These are phyloP conservation scores for Penicillium sp. DNA, from an alignment of 2,329 filamentous ascomycete genomes.

Conservation along the genomic window DNA sequence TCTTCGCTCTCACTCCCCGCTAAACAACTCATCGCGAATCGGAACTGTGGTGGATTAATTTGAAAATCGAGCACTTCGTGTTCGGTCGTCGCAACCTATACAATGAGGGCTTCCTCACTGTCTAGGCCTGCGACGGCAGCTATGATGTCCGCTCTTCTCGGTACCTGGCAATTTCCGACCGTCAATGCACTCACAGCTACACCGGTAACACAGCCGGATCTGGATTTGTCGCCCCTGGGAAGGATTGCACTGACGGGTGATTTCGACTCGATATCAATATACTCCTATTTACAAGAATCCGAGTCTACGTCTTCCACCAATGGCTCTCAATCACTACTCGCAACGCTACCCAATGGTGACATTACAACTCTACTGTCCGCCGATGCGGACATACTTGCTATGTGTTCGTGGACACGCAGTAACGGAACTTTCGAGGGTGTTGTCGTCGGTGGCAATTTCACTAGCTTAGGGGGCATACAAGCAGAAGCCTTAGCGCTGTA, in stretches of 20 bases:
- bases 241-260: conserved; percentile 82
- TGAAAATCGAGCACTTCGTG: conserved; percentile 17
- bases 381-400: conserved; percentile 79
- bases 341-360: conserved; percentile 78
- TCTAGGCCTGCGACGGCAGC: conserved; percentile 42
- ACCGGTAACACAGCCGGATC: conserved; percentile 31
- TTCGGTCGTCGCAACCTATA: conserved; percentile 36
- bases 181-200: conserved; percentile 33
- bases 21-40: conserved; percentile 1
- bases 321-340: conserved; percentile 76
- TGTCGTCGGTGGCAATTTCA: conserved; percentile 92
- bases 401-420: conserved; percentile 72
- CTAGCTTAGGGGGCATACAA: conserved; percentile 72
- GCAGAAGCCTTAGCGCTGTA: conserved; percentile 78
- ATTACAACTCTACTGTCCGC: conserved; percentile 71
- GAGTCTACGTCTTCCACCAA: conserved; percentile 60
- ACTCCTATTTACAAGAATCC: conserved; percentile 76
- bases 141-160: conserved; percentile 26
- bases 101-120: conserved; percentile 45
- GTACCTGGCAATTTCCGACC: conserved; percentile 19
- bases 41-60: neutral
- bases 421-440: conserved; percentile 68
- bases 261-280: conserved; percentile 87
- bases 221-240: conserved; percentile 75
- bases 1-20: conserved; percentile 3